Base-by-base conservation (phyloP, 768 basidiomycete genomes). In the Termitomyces sp. region DNA sequence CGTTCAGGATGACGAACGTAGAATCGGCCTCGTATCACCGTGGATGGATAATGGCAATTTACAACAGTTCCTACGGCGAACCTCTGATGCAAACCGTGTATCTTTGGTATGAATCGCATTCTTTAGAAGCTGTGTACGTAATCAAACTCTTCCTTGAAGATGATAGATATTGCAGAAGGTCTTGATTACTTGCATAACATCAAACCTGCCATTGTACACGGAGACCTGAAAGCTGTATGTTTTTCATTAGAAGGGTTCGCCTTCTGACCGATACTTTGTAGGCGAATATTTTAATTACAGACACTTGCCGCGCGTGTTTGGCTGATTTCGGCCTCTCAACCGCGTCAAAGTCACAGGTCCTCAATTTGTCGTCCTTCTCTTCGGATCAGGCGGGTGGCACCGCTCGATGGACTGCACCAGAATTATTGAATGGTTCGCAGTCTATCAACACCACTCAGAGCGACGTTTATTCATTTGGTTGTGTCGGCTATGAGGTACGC, bases 401-500 rank as follows among this genome's bases (percentile, higher is more conserved):
- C 5, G 32, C 49, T 35, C 45, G 63, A 35, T 63, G 63, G 63
- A 55, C 55, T 37, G 61, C 62, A 21, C 63, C 63, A 17, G 60
- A 62, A 42, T 41, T 60, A 12, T 34, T 62, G 7, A 48, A 57
- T 38, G 57, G 57, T 7, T 54, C 45, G 3, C 51, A 57, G 47
- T 56, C 42, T 3, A 35, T 32, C 2, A 61, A 51, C 10, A 63
- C 51, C 24, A 63, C 65, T 56, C 40, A 49, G 24, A 68, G 66
- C 35, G 71, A 72, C 50, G 67, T 72, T 26, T 72, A 74, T 49
- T 62, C 71, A 5, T 66, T 72, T 47, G 72, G 65, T 2, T 64
- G 59, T 52, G 62, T 70, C 38, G 55, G 65, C 11, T 72, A 70
- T 51, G 72, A 72, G 69, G 71, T 72, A 38, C 17, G 49, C 24